Base-by-base conservation (phyloP, 306 rosid species). In the Abrus pulchellus region DNA sequence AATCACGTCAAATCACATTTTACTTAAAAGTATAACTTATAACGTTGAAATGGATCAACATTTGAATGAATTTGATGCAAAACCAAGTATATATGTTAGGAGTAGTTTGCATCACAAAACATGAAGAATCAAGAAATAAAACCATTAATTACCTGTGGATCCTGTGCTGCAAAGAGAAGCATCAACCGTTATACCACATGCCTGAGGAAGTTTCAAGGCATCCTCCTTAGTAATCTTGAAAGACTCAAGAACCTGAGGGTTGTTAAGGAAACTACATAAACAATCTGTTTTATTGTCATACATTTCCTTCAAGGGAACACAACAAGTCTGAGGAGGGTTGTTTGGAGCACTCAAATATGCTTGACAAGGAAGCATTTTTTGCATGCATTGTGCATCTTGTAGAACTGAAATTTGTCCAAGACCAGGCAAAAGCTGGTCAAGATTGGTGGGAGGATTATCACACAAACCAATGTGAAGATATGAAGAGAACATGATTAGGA, bases 301-400 rank as follows among this genome's bases (percentile, higher is more conserved):
- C 54, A 86, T 28, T 60, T 85, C 81, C 75, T 34, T 83, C 57
- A 94, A 40, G 1, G 90, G 87, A 0, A 0, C 1, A 64, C 98
- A 92, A 54, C 97, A 92, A 1, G 74, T 0, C 0, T 5, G n/a
- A 0, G 94, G 41, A 1, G 86, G 85, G 10, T 62, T 12, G 7
- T 0, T 49, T 12, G 88, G 83, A 2, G 57, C 0, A 10, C 82
- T 86, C 50, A 92, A 3, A 75, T 1, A 89, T 5, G 27, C 29
- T 6, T 89, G 80, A 53, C 98, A 94, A 0, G 98, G 90, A 10
- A 87, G 5, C 40, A 94, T 40, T 66, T 84, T 85, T 50, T 80
- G 76, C 83, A 94, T 20, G 90, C 97, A 94, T 43, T 82, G 34
- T 74, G 73, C 45, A 27, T 47, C 78, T 12, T 27, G 44, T 12